Percentiles rank a stretch among this genome's conserved stretches.
These are phyloP conservation scores for Cunninghamia lanceolata DNA, from an alignment of 75 land plant species.

Conservation along the genomic window DNA sequence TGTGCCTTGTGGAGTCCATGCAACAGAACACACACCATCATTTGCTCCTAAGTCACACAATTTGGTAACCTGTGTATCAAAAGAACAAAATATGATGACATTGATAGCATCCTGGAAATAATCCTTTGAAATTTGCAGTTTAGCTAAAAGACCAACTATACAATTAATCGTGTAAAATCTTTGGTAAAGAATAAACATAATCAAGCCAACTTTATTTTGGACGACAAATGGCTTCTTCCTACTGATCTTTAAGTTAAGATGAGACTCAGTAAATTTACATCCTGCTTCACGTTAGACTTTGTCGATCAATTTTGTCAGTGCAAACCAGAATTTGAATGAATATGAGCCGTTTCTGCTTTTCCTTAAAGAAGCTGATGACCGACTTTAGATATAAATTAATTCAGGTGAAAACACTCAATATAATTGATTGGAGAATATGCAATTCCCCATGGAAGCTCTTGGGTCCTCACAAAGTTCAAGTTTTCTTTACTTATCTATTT, in stretches of 20 bases:
- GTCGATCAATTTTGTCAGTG: neutral
- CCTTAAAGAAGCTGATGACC: neutral
- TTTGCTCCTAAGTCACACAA: constrained; percentile 76
- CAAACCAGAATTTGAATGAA: neutral
- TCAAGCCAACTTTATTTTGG: neutral
- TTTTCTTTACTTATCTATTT: neutral
- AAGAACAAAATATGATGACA: constrained; percentile 2
- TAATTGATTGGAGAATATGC: neutral
- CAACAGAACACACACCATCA: constrained; percentile 83
- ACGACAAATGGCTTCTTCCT: neutral
- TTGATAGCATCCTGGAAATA: neutral
- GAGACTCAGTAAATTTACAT: neutral
- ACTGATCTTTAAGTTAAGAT: neutral
- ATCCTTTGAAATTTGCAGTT: neutral
- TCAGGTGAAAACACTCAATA: neutral
- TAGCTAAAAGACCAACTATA: neutral
- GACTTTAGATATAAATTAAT: neutral
- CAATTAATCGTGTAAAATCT: neutral
- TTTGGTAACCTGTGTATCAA: constrained; percentile 63
- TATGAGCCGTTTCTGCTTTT: neutral
- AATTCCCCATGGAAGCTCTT: neutral
- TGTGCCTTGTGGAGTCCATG: constrained; percentile 78
- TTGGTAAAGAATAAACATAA: neutral
- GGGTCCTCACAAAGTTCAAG: neutral
- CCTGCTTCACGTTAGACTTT: neutral